Base-by-base conservation (phyloP, 2,329 filamentous ascomycete genomes). In the Phialophora expanda region DNA sequence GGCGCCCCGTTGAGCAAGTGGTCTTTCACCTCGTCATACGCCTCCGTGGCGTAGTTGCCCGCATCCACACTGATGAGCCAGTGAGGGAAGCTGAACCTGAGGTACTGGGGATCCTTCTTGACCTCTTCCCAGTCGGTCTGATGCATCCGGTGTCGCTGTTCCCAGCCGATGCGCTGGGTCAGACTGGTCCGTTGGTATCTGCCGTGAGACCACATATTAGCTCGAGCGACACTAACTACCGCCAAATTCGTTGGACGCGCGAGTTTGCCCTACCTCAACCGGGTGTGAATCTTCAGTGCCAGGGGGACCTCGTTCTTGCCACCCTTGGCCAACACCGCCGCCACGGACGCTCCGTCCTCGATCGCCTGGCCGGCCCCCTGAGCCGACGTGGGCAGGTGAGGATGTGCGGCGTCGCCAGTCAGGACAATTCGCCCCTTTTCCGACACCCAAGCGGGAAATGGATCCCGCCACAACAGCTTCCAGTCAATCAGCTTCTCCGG, bases 61-160 rank as follows among this genome's bases (percentile, higher is more conserved):
- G 81, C 78, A 69, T 85, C 82, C 68, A 83, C 82, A 41, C 78
- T 74, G n/a, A 83, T 74, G 6, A 84, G 73, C 82, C 82, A 84
- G 57, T 76, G 77, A 66, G 83, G 81, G 44, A 80, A 76, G 14
- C 78, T 75, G 55, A 84, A 72, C 60, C 82, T 78, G 69, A 85
- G 82, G 46, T 78, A 80, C 62, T 79, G 75, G 11, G 72, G 71
- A 56, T 74, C 34, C 67, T 78, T 75, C 71, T 78, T 79, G 7
- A 82, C 80, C 12, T 77, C 76, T 22, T 76, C 76, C 76, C 82
- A 84, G 71, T 84, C 80, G 2, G 81, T 82, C 72, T 82, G 81
- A 73, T 84, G 82, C 82, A 82, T 84, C 72, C 79, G 17, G 17
- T 61, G 63, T 14, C 59, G 63, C 30, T 30, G 22, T 41, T 66